These are phyloP conservation scores for Meira miltonrushii DNA, from an alignment of 1,284 basidiomycete genomes.

Conservation along the genomic window DNA sequence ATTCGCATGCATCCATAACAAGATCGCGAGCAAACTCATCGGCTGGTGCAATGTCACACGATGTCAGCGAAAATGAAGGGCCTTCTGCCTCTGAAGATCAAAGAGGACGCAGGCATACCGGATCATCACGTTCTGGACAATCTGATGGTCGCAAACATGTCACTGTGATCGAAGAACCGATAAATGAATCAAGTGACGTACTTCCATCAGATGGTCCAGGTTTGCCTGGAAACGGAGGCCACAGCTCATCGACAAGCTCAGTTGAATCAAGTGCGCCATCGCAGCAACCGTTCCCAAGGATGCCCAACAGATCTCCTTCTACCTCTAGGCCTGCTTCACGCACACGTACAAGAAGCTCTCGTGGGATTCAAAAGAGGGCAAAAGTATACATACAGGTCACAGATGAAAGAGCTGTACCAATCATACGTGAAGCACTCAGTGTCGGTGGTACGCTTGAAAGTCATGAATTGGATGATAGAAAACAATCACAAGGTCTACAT, in stretches of 20 bases:
- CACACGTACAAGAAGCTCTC: conserved; percentile 17
- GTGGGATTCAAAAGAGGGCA: conserved; percentile 18
- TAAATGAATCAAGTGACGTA: too few species aligned
- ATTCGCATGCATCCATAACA: not conserved
- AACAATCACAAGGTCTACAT: not conserved
- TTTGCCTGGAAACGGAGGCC: too few species aligned
- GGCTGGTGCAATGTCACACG: not conserved
- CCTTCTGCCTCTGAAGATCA: conserved; percentile 1
- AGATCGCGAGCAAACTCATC: conserved; percentile 9
- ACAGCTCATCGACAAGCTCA: too few species aligned
- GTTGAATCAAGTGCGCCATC: too few species aligned
- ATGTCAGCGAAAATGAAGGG: not conserved
- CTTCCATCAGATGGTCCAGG: too few species aligned
- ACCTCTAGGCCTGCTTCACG: conserved; percentile 24
- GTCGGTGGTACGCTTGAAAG: conserved; percentile 36
- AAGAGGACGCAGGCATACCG: not conserved
- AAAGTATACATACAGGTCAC: conserved; percentile 39
- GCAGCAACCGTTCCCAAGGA: not conserved
- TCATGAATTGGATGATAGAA: conserved; percentile 15
- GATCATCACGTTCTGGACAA: too few species aligned
- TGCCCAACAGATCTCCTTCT: conserved; percentile 11
- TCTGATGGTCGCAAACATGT: too few species aligned
- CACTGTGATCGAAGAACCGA: too few species aligned
- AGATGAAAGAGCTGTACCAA: conserved; percentile 35
- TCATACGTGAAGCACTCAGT: conserved; percentile 36